Percentiles rank a stretch among this genome's conserved stretches.
These are phyloP conservation scores for Rhodamnia argentea DNA, from an alignment of 345 rosid species.

Conservation along the genomic window DNA sequence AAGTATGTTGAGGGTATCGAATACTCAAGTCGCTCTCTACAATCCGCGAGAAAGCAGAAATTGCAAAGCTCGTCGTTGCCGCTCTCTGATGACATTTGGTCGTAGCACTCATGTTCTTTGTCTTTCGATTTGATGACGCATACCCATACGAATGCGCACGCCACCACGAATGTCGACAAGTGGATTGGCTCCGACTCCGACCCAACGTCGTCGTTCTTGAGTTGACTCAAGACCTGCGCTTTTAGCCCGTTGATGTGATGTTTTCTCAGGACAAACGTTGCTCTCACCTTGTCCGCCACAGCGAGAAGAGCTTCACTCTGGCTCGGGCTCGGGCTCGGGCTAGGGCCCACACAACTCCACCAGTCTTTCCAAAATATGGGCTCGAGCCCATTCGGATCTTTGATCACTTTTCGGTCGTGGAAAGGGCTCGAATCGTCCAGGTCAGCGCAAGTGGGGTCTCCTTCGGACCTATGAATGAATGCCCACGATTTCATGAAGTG, in stretches of 20 bases:
- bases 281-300: constrained; percentile 9
- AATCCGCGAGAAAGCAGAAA: neutral
- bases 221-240: neutral
- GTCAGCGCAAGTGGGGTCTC: neutral
- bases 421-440: neutral
- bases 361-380: constrained; percentile 1
- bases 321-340: neutral
- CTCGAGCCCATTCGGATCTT: constrained; percentile 9
- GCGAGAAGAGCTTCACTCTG: neutral
- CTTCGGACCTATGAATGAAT: neutral
- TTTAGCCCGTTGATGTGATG: constrained; percentile 8
- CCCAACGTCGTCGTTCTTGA: neutral
- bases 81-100: neutral
- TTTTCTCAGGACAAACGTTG: constrained; percentile 11
- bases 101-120: neutral
- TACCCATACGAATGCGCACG: neutral
- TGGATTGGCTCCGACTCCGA: neutral
- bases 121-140: neutral
- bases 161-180: neutral
- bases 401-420: constrained; percentile 5
- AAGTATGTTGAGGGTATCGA: constrained; percentile 11
- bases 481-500: constrained; percentile 42
- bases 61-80: neutral
- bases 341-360: neutral
- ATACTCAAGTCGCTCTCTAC: neutral